phyloP scores from a whole-genome alignment of 2,329 filamentous ascomycete species.

The Metarhizium robertsii region DNA sequence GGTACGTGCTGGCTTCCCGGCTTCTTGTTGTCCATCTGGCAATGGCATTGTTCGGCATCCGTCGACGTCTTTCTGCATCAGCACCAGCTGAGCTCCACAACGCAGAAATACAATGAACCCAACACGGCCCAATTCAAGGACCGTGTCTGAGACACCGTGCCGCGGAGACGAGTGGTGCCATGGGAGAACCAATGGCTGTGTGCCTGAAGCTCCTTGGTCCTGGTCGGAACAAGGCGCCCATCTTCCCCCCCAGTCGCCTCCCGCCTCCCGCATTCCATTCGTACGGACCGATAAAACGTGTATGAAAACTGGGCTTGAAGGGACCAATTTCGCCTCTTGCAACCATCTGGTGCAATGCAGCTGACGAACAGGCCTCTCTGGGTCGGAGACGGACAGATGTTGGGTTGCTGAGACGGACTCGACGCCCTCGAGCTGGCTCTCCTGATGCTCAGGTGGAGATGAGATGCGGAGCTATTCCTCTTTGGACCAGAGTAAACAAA shows the following conservation, averaged over 20 bases:
- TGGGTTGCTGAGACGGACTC: conserved; percentile 8
- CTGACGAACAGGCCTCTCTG: not conserved
- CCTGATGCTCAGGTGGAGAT: conserved; percentile 8
- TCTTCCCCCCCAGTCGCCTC: not conserved
- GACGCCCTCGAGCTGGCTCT: not conserved
- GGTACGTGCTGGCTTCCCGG: too few relatives aligned
- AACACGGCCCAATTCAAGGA: not conserved
- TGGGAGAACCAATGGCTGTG: not conserved
- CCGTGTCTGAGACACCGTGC: not conserved
- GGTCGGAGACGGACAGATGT: conserved; percentile 1
- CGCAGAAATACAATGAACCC: not conserved
- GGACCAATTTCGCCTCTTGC: not conserved
- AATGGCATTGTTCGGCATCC: too few relatives aligned
- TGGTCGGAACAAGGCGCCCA: not conserved
- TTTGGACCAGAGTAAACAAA: conserved; percentile 18
- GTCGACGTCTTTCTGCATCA: not conserved
- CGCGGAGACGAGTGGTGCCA: not conserved
- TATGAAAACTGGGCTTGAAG: not conserved
- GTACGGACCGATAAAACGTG: not conserved
- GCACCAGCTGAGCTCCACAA: not conserved
- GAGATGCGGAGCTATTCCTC: conserved; percentile 13
- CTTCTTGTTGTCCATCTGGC: too few relatives aligned
- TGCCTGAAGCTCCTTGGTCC: not conserved
- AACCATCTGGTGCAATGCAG: not conserved
- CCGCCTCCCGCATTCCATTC: conserved; percentile 8